phyloP scores from a whole-genome alignment of 2,329 filamentous ascomycete species.

The Penicillium sp. region DNA sequence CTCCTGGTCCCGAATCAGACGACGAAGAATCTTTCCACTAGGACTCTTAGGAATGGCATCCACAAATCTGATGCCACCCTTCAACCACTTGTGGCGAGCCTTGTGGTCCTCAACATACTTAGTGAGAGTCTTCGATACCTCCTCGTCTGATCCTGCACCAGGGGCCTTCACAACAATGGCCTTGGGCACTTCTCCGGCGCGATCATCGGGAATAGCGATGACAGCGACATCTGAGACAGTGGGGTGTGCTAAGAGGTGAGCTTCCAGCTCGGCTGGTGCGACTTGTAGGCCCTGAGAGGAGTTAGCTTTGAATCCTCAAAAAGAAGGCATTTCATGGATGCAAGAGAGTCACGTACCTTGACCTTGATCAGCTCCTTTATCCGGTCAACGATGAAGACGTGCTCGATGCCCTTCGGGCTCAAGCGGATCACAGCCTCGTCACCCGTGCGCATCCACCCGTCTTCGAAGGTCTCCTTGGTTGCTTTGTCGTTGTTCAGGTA shows the following conservation, averaged over 20 bases:
- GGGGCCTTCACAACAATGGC: slow-evolving; percentile 64
- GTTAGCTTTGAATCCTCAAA: not conserved
- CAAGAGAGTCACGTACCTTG: slow-evolving; percentile 54
- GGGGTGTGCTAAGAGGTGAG: slow-evolving; percentile 73
- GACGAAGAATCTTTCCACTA: slow-evolving; percentile 63
- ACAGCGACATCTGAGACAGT: slow-evolving; percentile 78
- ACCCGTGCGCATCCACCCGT: slow-evolving; percentile 81
- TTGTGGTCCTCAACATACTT: slow-evolving; percentile 64
- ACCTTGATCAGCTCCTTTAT: slow-evolving; percentile 79
- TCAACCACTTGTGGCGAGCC: slow-evolving; percentile 63
- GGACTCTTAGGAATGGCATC: slow-evolving; percentile 62
- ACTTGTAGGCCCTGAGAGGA: slow-evolving; percentile 71
- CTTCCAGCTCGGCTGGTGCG: slow-evolving; percentile 79
- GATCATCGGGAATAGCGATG: slow-evolving; percentile 68
- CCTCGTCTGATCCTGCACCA: slow-evolving; percentile 52
- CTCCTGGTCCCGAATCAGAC: slow-evolving; percentile 72
- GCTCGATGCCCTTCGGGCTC: slow-evolving; percentile 68
- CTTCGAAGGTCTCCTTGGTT: slow-evolving; percentile 76
- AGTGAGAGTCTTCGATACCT: slow-evolving; percentile 53
- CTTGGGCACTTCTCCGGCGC: slow-evolving; percentile 64
- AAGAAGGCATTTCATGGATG: not conserved
- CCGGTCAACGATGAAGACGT: slow-evolving; percentile 81
- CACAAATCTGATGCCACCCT: slow-evolving; percentile 60
- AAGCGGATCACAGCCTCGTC: slow-evolving; percentile 75
- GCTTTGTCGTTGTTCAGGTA: slow-evolving; percentile 87